Percentiles rank a stretch among this genome's conserved stretches.
Evolutionary conservation across 331 rosid genomes (phyloP).

Genomic region (Acacia pycnantha): DNA sequence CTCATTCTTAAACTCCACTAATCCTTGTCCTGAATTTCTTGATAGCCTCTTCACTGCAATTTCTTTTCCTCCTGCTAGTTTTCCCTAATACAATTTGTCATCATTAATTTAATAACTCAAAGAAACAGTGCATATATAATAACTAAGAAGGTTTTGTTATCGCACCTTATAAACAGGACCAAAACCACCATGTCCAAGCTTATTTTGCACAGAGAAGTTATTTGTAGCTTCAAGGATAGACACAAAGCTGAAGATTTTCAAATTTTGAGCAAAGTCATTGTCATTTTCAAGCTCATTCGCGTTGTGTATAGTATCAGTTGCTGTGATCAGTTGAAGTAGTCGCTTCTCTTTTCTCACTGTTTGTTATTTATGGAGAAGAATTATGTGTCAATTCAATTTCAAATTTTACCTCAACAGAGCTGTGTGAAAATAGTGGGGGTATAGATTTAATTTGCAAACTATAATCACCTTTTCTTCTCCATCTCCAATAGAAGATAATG

Average conservation of each 20-base stretch:
- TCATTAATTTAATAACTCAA: neutral
- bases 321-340: neutral
- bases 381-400: no score
- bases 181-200: constrained; percentile 28
- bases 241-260: neutral
- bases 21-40: constrained; percentile 24
- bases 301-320: neutral
- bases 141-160: no score
- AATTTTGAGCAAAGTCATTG: neutral
- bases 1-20: constrained; percentile 18
- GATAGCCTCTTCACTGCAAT: constrained; percentile 27
- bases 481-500: neutral
- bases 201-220: neutral
- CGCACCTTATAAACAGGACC: constrained; percentile 14
- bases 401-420: no score
- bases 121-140: no score
- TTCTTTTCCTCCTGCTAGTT: neutral
- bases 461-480: neutral
- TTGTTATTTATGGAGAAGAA: no score
- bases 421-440: no score
- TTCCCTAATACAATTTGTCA: neutral
- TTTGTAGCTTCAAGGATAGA: constrained; percentile 13
- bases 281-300: neutral
- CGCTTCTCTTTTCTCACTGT: neutral
- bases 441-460: no score